phyloP scores from a whole-genome alignment of 768 basidiomycete genomes.

The Kwoniella shandongensis region DNA sequence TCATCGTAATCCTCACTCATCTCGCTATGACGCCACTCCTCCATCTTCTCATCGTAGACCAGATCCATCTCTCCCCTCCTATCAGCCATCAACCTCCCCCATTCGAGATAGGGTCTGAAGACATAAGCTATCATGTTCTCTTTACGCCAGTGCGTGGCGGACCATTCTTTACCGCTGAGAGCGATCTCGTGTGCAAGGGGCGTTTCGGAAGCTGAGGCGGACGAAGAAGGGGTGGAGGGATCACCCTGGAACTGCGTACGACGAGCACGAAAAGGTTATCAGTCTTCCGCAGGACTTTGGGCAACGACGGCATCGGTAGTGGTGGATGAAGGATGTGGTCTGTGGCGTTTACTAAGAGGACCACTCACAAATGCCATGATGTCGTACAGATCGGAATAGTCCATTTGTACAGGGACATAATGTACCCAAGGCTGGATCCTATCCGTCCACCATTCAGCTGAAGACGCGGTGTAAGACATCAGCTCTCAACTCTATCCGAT shows the following conservation, averaged over 20 bases:
- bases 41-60: slow-evolving; percentile 33
- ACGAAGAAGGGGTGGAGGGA: slow-evolving; percentile 7
- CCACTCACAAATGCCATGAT: slow-evolving; percentile 41
- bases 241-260: slow-evolving; percentile 35
- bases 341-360: no score
- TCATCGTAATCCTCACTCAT: neutral
- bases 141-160: slow-evolving; percentile 41
- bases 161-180: slow-evolving; percentile 37
- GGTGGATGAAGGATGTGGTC: no score
- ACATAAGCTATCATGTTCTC: slow-evolving; percentile 50
- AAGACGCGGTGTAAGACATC: neutral
- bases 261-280: no score
- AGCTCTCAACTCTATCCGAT: no score
- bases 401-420: slow-evolving; percentile 48
- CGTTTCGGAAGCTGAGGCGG: slow-evolving; percentile 20
- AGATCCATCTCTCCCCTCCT: slow-evolving; percentile 37
- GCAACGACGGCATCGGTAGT: no score
- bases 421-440: slow-evolving; percentile 53
- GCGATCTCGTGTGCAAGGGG: slow-evolving; percentile 43
- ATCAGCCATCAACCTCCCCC: slow-evolving; percentile 44
- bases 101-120: slow-evolving; percentile 51
- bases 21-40: slow-evolving; percentile 7
- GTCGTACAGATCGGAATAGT: slow-evolving; percentile 47
- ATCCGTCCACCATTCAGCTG: slow-evolving; percentile 51
- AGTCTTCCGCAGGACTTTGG: no score